Conservation (phyloP, 1,139 yeast species). For the Geotrichum klebahnii region DNA sequence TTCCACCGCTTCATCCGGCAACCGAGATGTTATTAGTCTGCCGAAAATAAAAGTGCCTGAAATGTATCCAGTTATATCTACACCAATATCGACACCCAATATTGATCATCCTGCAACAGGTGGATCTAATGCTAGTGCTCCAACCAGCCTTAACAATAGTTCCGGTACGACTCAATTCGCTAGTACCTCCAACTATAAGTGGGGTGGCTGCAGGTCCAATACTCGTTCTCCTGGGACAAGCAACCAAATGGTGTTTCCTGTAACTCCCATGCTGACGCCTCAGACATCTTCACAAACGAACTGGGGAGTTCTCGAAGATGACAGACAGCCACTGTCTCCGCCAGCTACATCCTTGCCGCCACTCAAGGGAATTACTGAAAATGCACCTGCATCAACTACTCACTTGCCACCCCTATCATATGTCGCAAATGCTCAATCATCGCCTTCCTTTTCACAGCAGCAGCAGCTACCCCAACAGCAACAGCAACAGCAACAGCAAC, state of each 20-base stretch:
- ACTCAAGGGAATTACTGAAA: neutral
- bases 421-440: neutral
- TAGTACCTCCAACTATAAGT: slow-evolving; percentile 2
- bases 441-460: neutral
- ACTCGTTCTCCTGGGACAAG: slow-evolving; percentile 2
- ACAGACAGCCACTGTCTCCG: neutral
- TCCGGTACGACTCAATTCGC: neutral
- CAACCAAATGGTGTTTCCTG: neutral
- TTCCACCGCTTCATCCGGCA: neutral
- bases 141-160: neutral
- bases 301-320: slow-evolving; percentile 2
- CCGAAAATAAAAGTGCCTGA: slow-evolving; percentile 1
- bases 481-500: neutral
- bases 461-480: neutral
- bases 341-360: slow-evolving; percentile 2
- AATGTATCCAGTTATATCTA: slow-evolving; percentile 2
- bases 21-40: neutral
- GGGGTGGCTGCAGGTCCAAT: neutral
- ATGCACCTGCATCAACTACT: neutral
- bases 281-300: neutral
- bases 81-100: slow-evolving; percentile 5
- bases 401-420: slow-evolving; percentile 4
- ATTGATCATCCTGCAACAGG: neutral
- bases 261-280: neutral
- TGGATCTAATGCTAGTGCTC: neutral